These are phyloP conservation scores for Pseudocercospora vitis DNA, from an alignment of 2,329 filamentous ascomycete species.

Conservation along the genomic window DNA sequence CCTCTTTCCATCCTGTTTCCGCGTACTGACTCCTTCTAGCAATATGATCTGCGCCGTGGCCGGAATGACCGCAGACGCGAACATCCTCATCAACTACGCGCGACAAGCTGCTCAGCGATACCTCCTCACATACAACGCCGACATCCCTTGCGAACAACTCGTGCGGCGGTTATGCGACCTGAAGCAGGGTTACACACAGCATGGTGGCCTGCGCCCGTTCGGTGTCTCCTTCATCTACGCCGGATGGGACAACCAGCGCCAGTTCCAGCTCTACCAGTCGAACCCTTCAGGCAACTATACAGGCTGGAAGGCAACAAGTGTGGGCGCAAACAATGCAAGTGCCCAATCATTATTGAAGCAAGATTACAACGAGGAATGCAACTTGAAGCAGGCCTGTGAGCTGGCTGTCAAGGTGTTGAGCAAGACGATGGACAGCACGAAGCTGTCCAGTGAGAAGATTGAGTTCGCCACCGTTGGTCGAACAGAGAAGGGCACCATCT, in stretches of 20 bases:
- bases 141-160: conserved; percentile 98
- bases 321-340: conserved; percentile 96
- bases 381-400: conserved; percentile 91
- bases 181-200: conserved; percentile 99
- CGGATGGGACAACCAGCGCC: conserved; percentile 89
- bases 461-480: conserved; percentile 98
- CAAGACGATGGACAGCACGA: conserved; percentile 99
- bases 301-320: conserved; percentile 97
- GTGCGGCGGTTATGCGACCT: conserved; percentile 94
- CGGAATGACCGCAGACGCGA: conserved; percentile 98
- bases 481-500: conserved; percentile 93
- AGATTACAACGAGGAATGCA: conserved; percentile 98
- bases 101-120: conserved; percentile 95
- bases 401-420: conserved; percentile 98
- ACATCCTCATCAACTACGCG: conserved; percentile 99
- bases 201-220: conserved; percentile 95
- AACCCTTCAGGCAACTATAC: conserved; percentile 99
- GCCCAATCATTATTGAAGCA: conserved; percentile 97
- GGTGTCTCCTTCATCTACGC: conserved; percentile 99
- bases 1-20: neutral
- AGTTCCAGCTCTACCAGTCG: conserved; percentile 99
- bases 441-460: conserved; percentile 98
- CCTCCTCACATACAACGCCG: conserved; percentile 98
- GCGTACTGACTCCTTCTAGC: conserved; percentile 50
- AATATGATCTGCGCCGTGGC: conserved; percentile 99